These are phyloP conservation scores for Aspergillus sp. DNA, from an alignment of 2,329 filamentous ascomycete species.

Conservation along the genomic window DNA sequence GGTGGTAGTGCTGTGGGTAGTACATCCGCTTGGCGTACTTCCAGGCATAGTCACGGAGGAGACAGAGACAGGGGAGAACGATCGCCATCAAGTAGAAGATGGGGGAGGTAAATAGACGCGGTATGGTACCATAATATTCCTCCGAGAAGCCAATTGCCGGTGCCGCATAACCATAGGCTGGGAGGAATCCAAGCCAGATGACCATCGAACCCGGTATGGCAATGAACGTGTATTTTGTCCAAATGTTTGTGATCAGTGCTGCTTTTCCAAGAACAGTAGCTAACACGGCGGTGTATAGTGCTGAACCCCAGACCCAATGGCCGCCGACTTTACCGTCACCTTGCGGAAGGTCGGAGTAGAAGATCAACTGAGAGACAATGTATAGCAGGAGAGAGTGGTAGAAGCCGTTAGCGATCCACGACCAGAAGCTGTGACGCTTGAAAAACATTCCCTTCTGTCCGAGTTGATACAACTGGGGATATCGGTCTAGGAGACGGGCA, in stretches of 20 bases:
- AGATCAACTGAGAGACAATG: conserved; percentile 77
- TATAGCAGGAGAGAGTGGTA: conserved; percentile 97
- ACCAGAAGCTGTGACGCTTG: conserved; percentile 84
- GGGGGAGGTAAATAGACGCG: conserved; percentile 74
- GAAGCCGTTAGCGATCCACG: conserved; percentile 91
- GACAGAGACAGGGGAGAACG: conserved; percentile 74
- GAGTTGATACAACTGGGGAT: conserved; percentile 91
- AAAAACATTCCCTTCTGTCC: conserved; percentile 94
- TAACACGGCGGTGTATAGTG: conserved; percentile 91
- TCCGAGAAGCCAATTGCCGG: conserved; percentile 77
- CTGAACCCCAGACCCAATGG: conserved; percentile 97
- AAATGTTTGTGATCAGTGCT: conserved; percentile 91
- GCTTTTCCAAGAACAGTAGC: conserved; percentile 93
- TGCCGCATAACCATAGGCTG: conserved; percentile 80
- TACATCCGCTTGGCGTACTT: conserved; percentile 99
- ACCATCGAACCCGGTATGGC: conserved; percentile 91
- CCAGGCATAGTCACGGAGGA: conserved; percentile 88
- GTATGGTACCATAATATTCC: conserved; percentile 84
- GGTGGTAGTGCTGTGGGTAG: conserved; percentile 90
- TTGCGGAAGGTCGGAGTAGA: conserved; percentile 75
- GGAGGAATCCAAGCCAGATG: conserved; percentile 89
- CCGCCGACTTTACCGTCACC: conserved; percentile 78
- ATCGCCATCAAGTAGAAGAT: conserved; percentile 91
- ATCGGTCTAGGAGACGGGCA: conserved; percentile 86
- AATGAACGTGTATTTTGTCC: conserved; percentile 97